phyloP scores from a whole-genome alignment of 768 basidiomycete species.

The Amanita polypyramis region DNA sequence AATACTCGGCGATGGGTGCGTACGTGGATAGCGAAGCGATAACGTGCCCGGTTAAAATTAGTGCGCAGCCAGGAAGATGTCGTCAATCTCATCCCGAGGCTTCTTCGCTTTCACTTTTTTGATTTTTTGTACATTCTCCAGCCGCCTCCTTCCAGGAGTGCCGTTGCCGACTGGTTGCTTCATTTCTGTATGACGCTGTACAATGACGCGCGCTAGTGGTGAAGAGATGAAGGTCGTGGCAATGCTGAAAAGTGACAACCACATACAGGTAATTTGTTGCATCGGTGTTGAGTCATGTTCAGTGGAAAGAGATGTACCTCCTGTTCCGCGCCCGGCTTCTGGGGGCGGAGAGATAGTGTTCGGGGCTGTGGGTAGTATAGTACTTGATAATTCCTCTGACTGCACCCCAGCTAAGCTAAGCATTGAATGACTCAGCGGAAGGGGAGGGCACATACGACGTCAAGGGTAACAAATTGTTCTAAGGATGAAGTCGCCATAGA shows the following conservation, averaged over 20 bases:
- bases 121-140: constrained; percentile 1
- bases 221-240: background rate
- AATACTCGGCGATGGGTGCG: background rate
- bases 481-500: background rate
- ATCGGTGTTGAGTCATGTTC: background rate
- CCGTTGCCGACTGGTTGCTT: background rate
- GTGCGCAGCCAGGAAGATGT: constrained; percentile 24
- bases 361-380: background rate
- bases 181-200: background rate
- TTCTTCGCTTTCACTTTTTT: constrained; percentile 29
- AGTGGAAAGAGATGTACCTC: no score
- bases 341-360: background rate
- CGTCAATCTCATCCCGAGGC: constrained; percentile 52
- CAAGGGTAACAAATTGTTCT: background rate
- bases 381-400: background rate
- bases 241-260: background rate
- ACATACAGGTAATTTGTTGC: background rate
- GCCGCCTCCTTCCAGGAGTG: background rate
- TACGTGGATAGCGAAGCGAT: background rate
- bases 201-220: background rate
- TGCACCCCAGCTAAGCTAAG: background rate
- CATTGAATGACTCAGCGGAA: background rate
- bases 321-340: no score
- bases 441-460: background rate
- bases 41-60: background rate